Base-by-base conservation (phyloP, 2,329 filamentous ascomycete species). In the Paecilomyces sp. region DNA sequence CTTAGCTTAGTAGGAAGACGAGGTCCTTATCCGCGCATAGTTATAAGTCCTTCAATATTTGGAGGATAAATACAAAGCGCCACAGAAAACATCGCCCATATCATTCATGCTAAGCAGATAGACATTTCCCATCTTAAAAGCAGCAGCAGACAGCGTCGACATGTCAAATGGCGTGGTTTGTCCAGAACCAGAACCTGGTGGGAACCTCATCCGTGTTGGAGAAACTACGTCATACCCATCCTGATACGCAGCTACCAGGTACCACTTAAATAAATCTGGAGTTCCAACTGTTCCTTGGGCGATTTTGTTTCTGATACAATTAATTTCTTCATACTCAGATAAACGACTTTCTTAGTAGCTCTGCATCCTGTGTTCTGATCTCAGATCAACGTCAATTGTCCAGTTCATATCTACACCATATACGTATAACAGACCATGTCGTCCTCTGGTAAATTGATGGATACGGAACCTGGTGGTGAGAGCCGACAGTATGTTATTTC, bases 401-500 rank as follows among this genome's bases (percentile, higher is more conserved):
- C 18, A 7, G n/a, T 9, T 47, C n/a, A 8, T 47, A 33, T 8
- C 31, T 33, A 33, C 8, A 33, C 31, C 31, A 33, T 8, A 33
- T 11, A 31, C 28, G 25, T 15, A 52, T 24, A 22, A 50, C 9
- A 11, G 41, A 64, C 22, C 9, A 84, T 85, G 82, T 79, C 81
- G 62, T 72, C 76, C 41, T 47, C 41, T 47, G 18, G 7, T 18
- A 79, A 80, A 63, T 74, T 87, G 51, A 82, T 87, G 79, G 79
- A 85, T 65, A 86, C 82, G 31, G 80, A 81, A 60, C 77, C 78
- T 18, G 85, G 85, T 67, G 85, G 85, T 64, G 83, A 87, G 71
- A 79, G 79, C 60, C 82, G 80, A 3, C 85, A 85, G 80, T 85
- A 77, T 58, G 75, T 65, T 47, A 3, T 47, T 47, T n/a, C 8